A percentile compares a stretch with the other conserved stretches of the same genome.
These are phyloP conservation scores for Globisporangium heterothallicum DNA, from an alignment of 352 stramenopile genomes.

Conservation along the genomic window DNA sequence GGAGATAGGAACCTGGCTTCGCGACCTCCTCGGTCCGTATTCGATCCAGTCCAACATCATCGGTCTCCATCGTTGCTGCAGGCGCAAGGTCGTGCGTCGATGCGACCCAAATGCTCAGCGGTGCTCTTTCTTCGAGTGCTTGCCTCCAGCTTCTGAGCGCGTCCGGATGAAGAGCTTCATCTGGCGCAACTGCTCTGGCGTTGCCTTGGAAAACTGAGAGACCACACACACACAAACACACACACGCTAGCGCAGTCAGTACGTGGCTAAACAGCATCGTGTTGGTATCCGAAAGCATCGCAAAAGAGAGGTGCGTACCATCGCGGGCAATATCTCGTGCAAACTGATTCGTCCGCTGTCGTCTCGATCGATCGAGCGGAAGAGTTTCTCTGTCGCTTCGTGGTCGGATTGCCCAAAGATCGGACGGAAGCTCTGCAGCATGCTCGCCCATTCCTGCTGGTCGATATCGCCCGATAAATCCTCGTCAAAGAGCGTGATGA, in stretches of 20 bases:
- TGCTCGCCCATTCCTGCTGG: slow-evolving; percentile 45
- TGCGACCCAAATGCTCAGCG: not conserved
- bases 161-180: slow-evolving; percentile 32
- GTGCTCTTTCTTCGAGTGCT: not conserved
- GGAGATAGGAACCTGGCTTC: too few relatives aligned
- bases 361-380: slow-evolving; percentile 44
- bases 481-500: slow-evolving; percentile 44
- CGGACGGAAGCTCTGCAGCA: slow-evolving; percentile 28
- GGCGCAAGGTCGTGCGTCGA: too few relatives aligned
- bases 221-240: slow-evolving; percentile 6
- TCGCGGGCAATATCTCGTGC: slow-evolving; percentile 38
- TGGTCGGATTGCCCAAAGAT: slow-evolving; percentile 15
- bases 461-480: slow-evolving; percentile 55
- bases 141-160: slow-evolving; percentile 2
- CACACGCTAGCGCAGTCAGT: slow-evolving; percentile 8
- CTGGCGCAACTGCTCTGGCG: slow-evolving; percentile 37
- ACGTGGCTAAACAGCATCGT: not conserved
- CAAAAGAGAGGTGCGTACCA: slow-evolving; percentile 23
- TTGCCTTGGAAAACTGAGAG: slow-evolving; percentile 42
- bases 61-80: too few relatives aligned
- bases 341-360: slow-evolving; percentile 48
- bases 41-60: too few relatives aligned
- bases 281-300: not conserved
- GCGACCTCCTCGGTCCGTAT: too few relatives aligned
- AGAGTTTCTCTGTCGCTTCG: slow-evolving; percentile 34